Percentiles rank a stretch among this genome's conserved stretches.
Evolutionary conservation across 345 rosid species (phyloP).

Genomic region (Abelmoschus esculentus): DNA sequence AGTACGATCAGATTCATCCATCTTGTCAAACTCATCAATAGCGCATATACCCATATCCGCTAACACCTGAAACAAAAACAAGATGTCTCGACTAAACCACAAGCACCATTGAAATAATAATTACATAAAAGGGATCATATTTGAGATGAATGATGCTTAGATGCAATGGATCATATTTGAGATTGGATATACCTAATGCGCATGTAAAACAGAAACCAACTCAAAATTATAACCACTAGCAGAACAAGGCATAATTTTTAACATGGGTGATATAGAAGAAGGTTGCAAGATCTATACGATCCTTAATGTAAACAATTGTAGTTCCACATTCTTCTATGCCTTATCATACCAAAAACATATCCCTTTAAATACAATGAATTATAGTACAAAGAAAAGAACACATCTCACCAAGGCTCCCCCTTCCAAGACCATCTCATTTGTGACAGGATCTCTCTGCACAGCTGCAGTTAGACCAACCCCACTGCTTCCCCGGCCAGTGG

Average conservation of each 20-base stretch:
- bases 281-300: not conserved
- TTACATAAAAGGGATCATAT: not conserved
- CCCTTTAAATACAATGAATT: not conserved
- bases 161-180: not conserved
- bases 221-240: slow-evolving; percentile 1
- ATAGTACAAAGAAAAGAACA: not conserved
- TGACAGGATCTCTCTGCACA: slow-evolving; percentile 90
- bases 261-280: not conserved
- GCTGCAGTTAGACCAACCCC: slow-evolving; percentile 99
- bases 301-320: not conserved
- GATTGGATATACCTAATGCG: slow-evolving; percentile 3
- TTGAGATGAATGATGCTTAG: not conserved
- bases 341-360: not conserved
- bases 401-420: slow-evolving; percentile 93
- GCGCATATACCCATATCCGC: slow-evolving; percentile 99
- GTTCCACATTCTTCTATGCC: not conserved
- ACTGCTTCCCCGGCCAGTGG: slow-evolving; percentile 97
- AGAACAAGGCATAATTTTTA: slow-evolving; percentile 8
- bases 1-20: slow-evolving; percentile 98
- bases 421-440: slow-evolving; percentile 97
- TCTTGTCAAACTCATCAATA: slow-evolving; percentile 98
- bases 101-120: slow-evolving; percentile 6
- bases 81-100: slow-evolving; percentile 8
- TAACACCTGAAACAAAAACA: slow-evolving; percentile 55
- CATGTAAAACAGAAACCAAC: not conserved